Evolutionary conservation across 2,329 filamentous ascomycete genomes (phyloP).

Genomic region (Bipolaris oryzae): DNA sequence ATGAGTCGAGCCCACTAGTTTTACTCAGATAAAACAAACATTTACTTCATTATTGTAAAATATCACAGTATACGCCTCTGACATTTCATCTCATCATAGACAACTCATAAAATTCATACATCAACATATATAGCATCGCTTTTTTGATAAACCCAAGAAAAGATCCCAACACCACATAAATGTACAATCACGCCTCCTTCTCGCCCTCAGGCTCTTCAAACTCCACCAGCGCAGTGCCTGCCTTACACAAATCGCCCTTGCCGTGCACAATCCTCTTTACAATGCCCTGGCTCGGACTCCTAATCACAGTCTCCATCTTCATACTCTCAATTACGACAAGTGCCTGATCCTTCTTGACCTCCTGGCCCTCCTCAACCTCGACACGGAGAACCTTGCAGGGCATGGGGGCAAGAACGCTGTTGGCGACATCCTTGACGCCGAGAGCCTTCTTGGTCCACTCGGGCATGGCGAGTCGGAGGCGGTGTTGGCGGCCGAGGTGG

Average conservation of each 20-base stretch:
- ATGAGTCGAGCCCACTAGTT: no score
- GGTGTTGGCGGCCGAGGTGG: conserved; percentile 67
- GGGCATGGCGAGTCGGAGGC: conserved; percentile 63
- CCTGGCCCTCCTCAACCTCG: conserved; percentile 80
- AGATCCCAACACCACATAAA: no score
- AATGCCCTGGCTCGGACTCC: conserved; percentile 56
- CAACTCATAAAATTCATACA: neutral
- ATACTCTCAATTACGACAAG: conserved; percentile 72
- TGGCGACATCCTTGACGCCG: conserved; percentile 77
- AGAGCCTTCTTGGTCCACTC: conserved; percentile 87
- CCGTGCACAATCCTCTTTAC: conserved; percentile 57
- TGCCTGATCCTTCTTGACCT: conserved; percentile 82
- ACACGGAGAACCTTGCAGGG: conserved; percentile 95
- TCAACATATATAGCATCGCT: neutral
- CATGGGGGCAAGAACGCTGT: conserved; percentile 92
- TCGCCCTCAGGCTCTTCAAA: conserved; percentile 31
- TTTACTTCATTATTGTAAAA: no score
- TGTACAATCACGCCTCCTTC: neutral
- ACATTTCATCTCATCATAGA: no score
- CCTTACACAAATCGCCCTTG: conserved; percentile 54
- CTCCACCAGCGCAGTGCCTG: conserved; percentile 51
- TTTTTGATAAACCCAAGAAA: neutral
- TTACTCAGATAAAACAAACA: no score
- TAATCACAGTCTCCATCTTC: conserved; percentile 64
- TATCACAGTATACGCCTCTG: no score